Evolutionary conservation across 2,329 filamentous ascomycete genomes (phyloP).

Genomic region (Diaporthe caulivora): DNA sequence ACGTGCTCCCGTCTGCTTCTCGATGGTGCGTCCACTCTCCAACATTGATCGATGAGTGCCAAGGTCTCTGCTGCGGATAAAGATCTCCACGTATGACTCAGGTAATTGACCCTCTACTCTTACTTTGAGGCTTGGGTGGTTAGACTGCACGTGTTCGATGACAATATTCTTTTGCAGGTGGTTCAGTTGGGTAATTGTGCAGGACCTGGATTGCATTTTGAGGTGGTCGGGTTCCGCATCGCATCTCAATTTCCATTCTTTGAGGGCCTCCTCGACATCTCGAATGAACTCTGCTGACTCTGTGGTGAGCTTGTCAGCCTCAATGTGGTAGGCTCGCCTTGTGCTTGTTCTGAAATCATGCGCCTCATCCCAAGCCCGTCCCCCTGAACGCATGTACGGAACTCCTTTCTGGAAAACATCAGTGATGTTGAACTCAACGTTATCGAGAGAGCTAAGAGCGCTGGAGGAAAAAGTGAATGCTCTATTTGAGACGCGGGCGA

Average conservation of each 20-base stretch:
- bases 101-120: conserved; percentile 23
- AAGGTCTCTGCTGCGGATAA: fast-evolving
- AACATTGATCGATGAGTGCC: fast-evolving
- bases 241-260: conserved; percentile 24
- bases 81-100: conserved; percentile 39
- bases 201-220: conserved; percentile 43
- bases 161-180: conserved; percentile 46
- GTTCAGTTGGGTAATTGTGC: conserved; percentile 44
- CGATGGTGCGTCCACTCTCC: conserved; percentile 33
- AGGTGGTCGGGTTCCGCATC: conserved; percentile 20
- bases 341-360: conserved; percentile 30
- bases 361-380: conserved; percentile 39
- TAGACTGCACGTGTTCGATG: conserved; percentile 43
- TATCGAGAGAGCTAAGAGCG: conserved; percentile 48
- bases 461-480: conserved; percentile 46
- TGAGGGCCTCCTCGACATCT: conserved; percentile 12
- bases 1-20: conserved; percentile 44
- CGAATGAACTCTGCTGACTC: conserved; percentile 40
- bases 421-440: conserved; percentile 45
- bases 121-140: conserved; percentile 42
- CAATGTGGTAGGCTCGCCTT: conserved; percentile 21
- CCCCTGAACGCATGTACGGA: conserved; percentile 48
- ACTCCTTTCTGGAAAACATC: conserved; percentile 46
- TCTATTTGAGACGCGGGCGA: conserved; percentile 46
- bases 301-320: conserved; percentile 24